Base-by-base conservation (phyloP, 331 rosid species). In the Arachis monticola region DNA sequence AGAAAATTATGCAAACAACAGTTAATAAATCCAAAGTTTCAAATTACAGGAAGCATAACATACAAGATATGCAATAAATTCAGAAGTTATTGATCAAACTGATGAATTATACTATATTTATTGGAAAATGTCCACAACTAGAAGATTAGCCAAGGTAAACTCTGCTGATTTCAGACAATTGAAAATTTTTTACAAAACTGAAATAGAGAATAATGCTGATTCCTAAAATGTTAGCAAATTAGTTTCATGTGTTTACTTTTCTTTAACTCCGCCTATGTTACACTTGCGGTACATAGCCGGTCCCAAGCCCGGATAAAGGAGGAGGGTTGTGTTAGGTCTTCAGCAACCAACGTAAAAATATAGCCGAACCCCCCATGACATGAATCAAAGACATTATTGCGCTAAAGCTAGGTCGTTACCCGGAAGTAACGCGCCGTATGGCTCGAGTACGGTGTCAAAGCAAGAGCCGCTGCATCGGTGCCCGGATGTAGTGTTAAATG, bases 1-100 rank as follows among this genome's bases (percentile, higher is more conserved):
- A 72, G 77, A 81, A 81, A 59, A 44, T 72, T 14, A 61, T 30
- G 57, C 52, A 47, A 64, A 60, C 63, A 63, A 69, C 51, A 77
- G 42, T 22, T 22, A 22, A 22, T 22, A 22, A 22, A 70, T 17
- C 60, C 48, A 71, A 60, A 47, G 2, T 65, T 72, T 47, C 51
- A 61, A 72, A 40, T 63, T 67, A 70, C 55, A 57, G 52, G 60
- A 55, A 64, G 71, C 8, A 61, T 45, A 60, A 46, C 14, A 62
- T 41, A 45, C 17, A 69, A 65, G 68, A 13, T 65, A 80, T 67
- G 35, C 72, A 72, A 64, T n/a, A 58, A 69, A 73, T 45, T 45
- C 69, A 51, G 12, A 68, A 78, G 32, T 40, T 13, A 64, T 13
- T 53, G 10, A 74, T 42, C 38, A 60, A 44, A 76, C 40, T 65